These are phyloP conservation scores for Noccaea caerulescens DNA, from an alignment of 345 rosid genomes.

Conservation along the genomic window DNA sequence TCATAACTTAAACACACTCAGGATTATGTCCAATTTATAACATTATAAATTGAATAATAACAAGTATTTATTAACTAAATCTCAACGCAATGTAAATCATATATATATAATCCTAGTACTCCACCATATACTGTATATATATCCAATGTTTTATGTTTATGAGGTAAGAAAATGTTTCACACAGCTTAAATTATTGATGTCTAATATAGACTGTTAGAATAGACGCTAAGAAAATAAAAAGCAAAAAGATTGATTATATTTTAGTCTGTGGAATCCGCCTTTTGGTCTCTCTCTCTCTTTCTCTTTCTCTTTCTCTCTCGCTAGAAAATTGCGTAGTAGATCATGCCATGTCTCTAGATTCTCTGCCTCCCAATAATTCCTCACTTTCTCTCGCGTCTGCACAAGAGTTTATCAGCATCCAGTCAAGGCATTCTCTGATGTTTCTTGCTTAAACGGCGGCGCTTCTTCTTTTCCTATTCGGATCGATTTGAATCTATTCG, in stretches of 20 bases:
- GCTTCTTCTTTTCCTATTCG: not conserved
- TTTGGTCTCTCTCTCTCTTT: slow-evolving; percentile 36
- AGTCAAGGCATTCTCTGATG: slow-evolving; percentile 22
- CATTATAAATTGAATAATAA: not conserved
- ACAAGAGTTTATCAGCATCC: slow-evolving; percentile 6
- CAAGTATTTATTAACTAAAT: not conserved
- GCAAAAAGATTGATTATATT: not conserved
- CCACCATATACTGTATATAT: no score
- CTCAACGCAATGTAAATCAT: not conserved
- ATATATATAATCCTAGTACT: not conserved
- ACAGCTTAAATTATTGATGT: not conserved
- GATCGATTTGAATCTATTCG: slow-evolving; percentile 36
- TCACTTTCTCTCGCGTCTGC: slow-evolving; percentile 40
- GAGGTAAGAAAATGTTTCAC: not conserved
- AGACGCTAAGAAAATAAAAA: not conserved
- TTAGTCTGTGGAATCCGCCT: slow-evolving; percentile 36
- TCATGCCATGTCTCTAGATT: slow-evolving; percentile 45
- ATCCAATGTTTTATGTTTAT: not conserved
- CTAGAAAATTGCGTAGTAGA: slow-evolving; percentile 48
- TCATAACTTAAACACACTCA: not conserved
- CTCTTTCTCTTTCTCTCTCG: slow-evolving; percentile 32
- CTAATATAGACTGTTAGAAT: slow-evolving; percentile 7
- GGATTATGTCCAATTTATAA: no score
- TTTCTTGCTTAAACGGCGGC: not conserved
- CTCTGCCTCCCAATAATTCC: slow-evolving; percentile 38